phyloP scores from a whole-genome alignment of 306 rosid genomes.

The Lotus japonicus region DNA sequence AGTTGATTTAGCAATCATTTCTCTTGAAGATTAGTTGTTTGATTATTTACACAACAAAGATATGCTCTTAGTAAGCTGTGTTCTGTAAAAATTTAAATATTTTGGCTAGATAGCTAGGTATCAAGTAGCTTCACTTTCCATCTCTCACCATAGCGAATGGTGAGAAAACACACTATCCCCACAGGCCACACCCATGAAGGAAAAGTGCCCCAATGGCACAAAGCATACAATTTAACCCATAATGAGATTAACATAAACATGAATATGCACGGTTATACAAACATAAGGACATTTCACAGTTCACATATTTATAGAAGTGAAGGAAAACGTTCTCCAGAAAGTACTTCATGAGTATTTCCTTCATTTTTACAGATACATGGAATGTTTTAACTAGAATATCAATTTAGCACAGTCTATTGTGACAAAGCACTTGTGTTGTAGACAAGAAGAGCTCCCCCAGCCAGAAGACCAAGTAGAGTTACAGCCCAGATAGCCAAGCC shows the following conservation, averaged over 20 bases:
- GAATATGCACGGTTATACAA: slow-evolving; percentile 1
- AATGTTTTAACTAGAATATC: background rate
- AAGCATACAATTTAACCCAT: background rate
- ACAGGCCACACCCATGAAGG: too few relatives aligned
- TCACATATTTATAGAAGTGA: slow-evolving; percentile 22
- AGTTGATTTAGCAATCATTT: too few relatives aligned
- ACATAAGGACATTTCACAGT: background rate
- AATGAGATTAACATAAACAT: background rate
- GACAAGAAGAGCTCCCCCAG: slow-evolving; percentile 94
- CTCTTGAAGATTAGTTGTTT: too few relatives aligned
- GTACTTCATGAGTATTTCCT: slow-evolving; percentile 26
- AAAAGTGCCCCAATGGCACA: too few relatives aligned
- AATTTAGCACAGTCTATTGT: slow-evolving; percentile 42
- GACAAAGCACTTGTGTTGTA: slow-evolving; percentile 94
- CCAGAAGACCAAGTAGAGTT: slow-evolving; percentile 75
- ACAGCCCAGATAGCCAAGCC: slow-evolving; percentile 98
- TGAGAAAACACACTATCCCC: too few relatives aligned
- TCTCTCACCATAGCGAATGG: too few relatives aligned
- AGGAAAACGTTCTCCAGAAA: slow-evolving; percentile 20
- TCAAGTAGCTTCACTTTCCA: too few relatives aligned
- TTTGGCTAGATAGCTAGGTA: too few relatives aligned
- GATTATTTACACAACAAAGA: too few relatives aligned
- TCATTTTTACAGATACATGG: slow-evolving; percentile 26
- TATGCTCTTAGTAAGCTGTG: too few relatives aligned
- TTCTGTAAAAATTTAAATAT: too few relatives aligned